Conservation (phyloP, 2,329 filamentous ascomycete genomes). For the Botrytis paeoniae region DNA sequence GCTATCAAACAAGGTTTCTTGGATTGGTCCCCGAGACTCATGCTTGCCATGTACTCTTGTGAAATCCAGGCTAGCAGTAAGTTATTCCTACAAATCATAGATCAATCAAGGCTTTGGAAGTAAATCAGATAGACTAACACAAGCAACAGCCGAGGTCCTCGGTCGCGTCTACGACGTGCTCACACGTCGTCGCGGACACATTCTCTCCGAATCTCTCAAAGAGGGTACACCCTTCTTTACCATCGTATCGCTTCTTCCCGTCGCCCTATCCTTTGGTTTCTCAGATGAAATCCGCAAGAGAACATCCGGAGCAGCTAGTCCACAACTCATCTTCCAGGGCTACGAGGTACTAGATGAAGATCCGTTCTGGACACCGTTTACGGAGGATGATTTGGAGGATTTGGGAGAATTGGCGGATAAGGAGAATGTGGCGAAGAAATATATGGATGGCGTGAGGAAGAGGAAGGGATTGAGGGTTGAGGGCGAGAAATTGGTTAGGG, state of each 20-base stretch:
- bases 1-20: constrained; percentile 83
- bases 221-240: constrained; percentile 97
- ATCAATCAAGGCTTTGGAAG: background rate
- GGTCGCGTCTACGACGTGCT: constrained; percentile 96
- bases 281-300: constrained; percentile 94
- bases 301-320: constrained; percentile 84
- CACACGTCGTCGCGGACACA: constrained; percentile 85
- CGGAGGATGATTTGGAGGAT: constrained; percentile 95
- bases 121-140: constrained; percentile 22
- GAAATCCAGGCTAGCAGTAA: constrained; percentile 92
- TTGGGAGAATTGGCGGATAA: constrained; percentile 87
- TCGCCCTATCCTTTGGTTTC: constrained; percentile 95
- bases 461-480: constrained; percentile 86
- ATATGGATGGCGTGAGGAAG: constrained; percentile 84
- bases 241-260: constrained; percentile 81
- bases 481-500: constrained; percentile 70
- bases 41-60: constrained; percentile 96
- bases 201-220: constrained; percentile 87
- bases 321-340: constrained; percentile 89
- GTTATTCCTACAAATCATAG: constrained; percentile 35
- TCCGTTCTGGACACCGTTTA: constrained; percentile 96
- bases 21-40: constrained; percentile 92
- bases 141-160: constrained; percentile 71
- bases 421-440: constrained; percentile 94
- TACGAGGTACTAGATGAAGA: constrained; percentile 94